Evolutionary conservation across 768 basidiomycete species (phyloP).

Genomic region (Kwoniella mangroviensis): DNA sequence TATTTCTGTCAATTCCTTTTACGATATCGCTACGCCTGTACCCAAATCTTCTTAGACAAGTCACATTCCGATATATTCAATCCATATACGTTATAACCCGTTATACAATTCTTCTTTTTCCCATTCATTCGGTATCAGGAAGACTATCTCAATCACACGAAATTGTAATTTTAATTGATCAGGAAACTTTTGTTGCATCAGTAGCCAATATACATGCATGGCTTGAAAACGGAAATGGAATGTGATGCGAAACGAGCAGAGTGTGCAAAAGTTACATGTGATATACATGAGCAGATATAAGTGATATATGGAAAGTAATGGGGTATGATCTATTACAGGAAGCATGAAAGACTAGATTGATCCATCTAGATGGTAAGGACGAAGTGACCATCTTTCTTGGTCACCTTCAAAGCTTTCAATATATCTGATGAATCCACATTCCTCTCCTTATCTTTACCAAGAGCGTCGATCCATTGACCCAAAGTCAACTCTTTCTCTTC

Average conservation of each 20-base stretch:
- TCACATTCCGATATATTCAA: background rate
- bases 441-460: conserved; percentile 31
- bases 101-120: background rate
- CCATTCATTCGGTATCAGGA: background rate
- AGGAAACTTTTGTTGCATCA: conserved; percentile 23
- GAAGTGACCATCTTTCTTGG: conserved; percentile 20
- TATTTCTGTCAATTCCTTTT: background rate
- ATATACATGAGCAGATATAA: background rate
- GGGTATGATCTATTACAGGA: background rate
- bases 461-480: conserved; percentile 20
- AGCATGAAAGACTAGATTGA: background rate
- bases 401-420: conserved; percentile 18
- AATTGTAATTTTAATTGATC: background rate
- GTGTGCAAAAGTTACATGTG: background rate
- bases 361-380: conserved; percentile 12
- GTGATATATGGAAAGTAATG: background rate
- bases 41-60: background rate
- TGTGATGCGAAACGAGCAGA: background rate
- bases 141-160: background rate
- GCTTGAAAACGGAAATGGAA: conserved; percentile 13
- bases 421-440: conserved; percentile 50
- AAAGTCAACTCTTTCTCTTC: conserved; percentile 25
- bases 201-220: conserved; percentile 44
- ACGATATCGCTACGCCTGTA: background rate
- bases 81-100: background rate